phyloP scores from a whole-genome alignment of 1,284 basidiomycete genomes.

The Puccinia coronata region DNA sequence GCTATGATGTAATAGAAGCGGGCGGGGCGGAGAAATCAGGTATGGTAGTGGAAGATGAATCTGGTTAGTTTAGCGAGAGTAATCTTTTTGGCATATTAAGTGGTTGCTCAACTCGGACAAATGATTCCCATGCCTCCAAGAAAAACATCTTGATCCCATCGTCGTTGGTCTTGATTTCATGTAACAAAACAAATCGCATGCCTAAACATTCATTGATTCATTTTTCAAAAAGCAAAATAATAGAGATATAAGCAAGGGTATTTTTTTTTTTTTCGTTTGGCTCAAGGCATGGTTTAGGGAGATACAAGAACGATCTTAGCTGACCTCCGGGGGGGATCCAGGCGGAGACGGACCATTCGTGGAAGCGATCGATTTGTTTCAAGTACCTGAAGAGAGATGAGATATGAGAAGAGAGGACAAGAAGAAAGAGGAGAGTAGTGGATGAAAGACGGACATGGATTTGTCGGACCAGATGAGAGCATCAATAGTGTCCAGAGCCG shows the following conservation, averaged over 20 bases:
- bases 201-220: conserved; percentile 62
- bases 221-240: not conserved
- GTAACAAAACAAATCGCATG: conserved; percentile 85
- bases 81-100: conserved; percentile 53
- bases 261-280: too few species aligned
- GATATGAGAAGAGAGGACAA: not conserved
- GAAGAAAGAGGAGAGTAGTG: not conserved
- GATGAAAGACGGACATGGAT: conserved; percentile 76
- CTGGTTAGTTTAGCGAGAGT: too few species aligned
- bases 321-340: conserved; percentile 89
- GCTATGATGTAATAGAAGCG: too few species aligned
- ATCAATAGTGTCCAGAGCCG: conserved; percentile 85
- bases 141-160: conserved; percentile 89
- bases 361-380: conserved; percentile 89
- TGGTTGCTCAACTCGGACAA: conserved; percentile 73
- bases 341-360: conserved; percentile 93
- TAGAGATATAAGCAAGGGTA: too few species aligned
- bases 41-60: too few species aligned
- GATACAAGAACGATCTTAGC: too few species aligned
- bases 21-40: too few species aligned
- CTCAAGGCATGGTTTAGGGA: too few species aligned
- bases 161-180: conserved; percentile 85
- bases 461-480: conserved; percentile 82
- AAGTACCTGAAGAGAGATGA: conserved; percentile 70
- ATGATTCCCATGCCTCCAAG: conserved; percentile 89